These are phyloP conservation scores for Aspergillus diversus DNA, from an alignment of 495 filamentous ascomycete species.

Conservation along the genomic window DNA sequence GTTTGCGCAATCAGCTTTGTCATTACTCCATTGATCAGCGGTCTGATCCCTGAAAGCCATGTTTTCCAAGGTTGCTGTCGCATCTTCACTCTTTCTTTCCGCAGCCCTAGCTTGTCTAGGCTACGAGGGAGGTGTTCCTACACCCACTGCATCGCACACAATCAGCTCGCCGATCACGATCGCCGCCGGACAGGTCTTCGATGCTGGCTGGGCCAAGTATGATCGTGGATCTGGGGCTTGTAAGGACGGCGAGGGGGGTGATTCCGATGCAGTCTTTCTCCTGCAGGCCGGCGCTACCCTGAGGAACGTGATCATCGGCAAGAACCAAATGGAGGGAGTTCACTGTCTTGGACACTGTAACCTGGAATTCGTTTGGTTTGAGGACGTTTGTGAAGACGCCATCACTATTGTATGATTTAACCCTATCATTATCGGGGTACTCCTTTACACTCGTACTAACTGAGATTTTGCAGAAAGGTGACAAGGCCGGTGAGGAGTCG, in stretches of 20 bases:
- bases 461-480: conserved; percentile 18
- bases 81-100: conserved; percentile 15
- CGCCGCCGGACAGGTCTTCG: conserved; percentile 21
- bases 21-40: neutral
- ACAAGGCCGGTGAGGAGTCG: conserved; percentile 22
- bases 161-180: conserved; percentile 24
- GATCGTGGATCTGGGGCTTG: conserved; percentile 28
- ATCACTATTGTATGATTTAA: conserved; percentile 22
- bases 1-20: conserved; percentile 10
- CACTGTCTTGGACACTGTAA: conserved; percentile 25
- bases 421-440: neutral
- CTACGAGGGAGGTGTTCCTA: conserved; percentile 27
- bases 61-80: conserved; percentile 14
- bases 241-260: conserved; percentile 14
- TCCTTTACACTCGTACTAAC: neutral
- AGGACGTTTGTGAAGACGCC: conserved; percentile 28
- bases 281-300: conserved; percentile 23
- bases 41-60: conserved; percentile 4
- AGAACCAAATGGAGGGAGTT: conserved; percentile 26
- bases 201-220: conserved; percentile 27
- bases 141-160: conserved; percentile 15
- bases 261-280: conserved; percentile 25
- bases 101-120: conserved; percentile 23
- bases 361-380: conserved; percentile 29
- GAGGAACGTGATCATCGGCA: conserved; percentile 27